Evolutionary conservation across 2,329 filamentous ascomycete species (phyloP).

Genomic region (Aspergillus ustus): DNA sequence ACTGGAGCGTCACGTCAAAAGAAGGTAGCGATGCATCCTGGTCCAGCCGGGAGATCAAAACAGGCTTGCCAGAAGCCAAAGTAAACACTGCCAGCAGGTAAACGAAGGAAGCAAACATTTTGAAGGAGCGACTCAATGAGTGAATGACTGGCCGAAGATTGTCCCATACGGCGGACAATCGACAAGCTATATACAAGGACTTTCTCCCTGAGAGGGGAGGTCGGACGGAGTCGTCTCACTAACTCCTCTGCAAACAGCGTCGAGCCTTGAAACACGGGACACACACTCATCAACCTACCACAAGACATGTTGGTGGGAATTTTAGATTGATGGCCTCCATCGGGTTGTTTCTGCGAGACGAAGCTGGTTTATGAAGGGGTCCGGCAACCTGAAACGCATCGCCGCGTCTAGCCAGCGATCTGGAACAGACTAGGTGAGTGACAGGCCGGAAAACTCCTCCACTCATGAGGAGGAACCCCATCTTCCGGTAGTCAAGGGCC

Average conservation of each 20-base stretch:
- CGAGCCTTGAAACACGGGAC: not conserved
- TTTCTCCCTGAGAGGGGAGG: no score
- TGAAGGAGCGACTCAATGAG: not conserved
- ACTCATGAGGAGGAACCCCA: not conserved
- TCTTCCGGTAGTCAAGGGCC: not conserved
- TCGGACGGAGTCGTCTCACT: no score
- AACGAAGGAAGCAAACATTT: constrained; percentile 8
- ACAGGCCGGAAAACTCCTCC: not conserved
- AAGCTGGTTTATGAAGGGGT: not conserved
- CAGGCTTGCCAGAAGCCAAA: constrained; percentile 23
- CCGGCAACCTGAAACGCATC: not conserved
- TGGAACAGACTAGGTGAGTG: not conserved
- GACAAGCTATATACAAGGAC: not conserved
- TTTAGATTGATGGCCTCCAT: not conserved
- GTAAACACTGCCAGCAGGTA: constrained; percentile 17
- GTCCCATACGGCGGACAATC: not conserved
- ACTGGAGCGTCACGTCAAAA: constrained; percentile 15
- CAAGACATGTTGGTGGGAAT: not conserved
- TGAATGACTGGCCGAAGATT: not conserved
- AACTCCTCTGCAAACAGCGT: not conserved
- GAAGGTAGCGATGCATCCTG: constrained; percentile 11
- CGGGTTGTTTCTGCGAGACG: not conserved
- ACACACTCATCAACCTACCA: not conserved
- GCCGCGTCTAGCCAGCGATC: not conserved
- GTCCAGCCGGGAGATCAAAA: constrained; percentile 19